These are phyloP conservation scores for Lepidium sativum DNA, from an alignment of 345 rosid species.

Conservation along the genomic window DNA sequence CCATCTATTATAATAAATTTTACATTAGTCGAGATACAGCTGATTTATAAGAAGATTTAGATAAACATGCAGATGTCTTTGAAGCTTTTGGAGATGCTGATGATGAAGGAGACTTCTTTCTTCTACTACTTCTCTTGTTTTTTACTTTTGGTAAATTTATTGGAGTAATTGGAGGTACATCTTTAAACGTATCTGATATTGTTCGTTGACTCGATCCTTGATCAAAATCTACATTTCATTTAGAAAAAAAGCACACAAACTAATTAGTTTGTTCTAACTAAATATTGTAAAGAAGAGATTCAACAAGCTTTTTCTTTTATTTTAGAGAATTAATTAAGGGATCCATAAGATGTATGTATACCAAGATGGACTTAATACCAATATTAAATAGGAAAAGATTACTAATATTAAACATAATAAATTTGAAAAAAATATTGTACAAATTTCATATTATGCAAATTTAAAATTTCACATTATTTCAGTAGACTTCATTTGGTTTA, in stretches of 20 bases:
- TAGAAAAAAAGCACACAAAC: neutral
- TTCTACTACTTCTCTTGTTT: constrained; percentile 15
- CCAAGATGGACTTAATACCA: neutral
- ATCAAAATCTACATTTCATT: constrained; percentile 23
- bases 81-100: constrained; percentile 24
- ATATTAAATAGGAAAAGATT: neutral
- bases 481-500: neutral
- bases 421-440: neutral
- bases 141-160: constrained; percentile 7
- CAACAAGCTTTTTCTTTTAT: neutral
- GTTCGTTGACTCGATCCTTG: constrained; percentile 14
- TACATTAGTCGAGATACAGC: constrained; percentile 22
- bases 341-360: neutral
- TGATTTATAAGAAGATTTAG: constrained; percentile 29
- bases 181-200: constrained; percentile 12
- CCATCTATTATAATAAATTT: neutral
- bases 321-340: neutral
- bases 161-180: constrained; percentile 3
- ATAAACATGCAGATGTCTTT: constrained; percentile 12
- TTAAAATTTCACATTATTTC: neutral
- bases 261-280: neutral
- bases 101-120: constrained; percentile 20
- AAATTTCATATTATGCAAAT: neutral
- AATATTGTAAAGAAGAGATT: neutral
- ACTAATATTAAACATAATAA: neutral